These are phyloP conservation scores for Symbiodinium natans DNA, from an alignment of 73 alveolate genomes.

Conservation along the genomic window DNA sequence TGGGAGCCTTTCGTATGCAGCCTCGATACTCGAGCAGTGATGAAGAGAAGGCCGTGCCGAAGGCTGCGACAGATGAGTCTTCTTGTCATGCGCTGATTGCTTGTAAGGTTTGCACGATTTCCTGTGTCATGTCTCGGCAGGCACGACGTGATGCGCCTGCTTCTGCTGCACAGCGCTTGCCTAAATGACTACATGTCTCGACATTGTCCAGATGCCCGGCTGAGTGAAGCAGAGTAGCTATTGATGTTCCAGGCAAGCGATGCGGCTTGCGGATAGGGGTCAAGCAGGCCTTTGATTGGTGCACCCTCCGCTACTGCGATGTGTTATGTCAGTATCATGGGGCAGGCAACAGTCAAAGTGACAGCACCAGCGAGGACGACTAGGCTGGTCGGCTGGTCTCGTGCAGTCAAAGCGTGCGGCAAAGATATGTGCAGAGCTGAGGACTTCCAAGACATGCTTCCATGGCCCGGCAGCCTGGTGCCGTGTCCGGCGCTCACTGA, in stretches of 20 bases:
- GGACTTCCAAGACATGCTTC: no score
- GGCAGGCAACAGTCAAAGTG: background rate
- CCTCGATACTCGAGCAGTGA: background rate
- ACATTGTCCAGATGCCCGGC: background rate
- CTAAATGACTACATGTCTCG: background rate
- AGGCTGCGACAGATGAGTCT: background rate
- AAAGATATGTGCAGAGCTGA: no score
- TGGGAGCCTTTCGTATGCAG: no score
- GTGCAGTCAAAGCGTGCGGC: no score
- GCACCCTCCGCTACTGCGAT: background rate
- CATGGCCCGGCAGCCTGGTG: no score
- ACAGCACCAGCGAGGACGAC: conserved; percentile 10
- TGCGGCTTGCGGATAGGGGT: background rate
- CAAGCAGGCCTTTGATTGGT: background rate
- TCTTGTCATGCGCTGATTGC: background rate
- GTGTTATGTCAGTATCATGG: background rate
- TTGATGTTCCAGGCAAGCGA: background rate
- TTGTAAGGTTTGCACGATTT: background rate
- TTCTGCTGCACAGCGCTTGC: background rate
- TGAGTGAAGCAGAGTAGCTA: background rate
- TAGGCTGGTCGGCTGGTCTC: no score
- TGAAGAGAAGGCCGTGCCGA: background rate
- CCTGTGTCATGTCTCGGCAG: background rate
- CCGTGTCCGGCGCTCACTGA: no score
- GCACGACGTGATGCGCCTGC: background rate